phyloP scores from a whole-genome alignment of 2,329 filamentous ascomycete genomes.

The Emergomyces africanus region DNA sequence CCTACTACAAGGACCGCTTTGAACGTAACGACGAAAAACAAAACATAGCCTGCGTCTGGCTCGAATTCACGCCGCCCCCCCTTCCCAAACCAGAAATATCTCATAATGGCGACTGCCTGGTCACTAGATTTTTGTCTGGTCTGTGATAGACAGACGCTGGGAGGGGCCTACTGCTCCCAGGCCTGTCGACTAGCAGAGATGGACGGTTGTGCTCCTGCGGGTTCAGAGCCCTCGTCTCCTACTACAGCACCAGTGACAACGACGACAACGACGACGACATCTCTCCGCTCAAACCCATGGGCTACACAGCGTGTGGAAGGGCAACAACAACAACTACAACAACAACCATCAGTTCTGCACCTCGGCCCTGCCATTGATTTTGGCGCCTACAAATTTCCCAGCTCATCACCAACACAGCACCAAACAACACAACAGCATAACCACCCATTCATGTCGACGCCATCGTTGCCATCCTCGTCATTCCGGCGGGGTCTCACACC shows the following conservation, averaged over 20 bases:
- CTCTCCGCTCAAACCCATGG: constrained; percentile 11
- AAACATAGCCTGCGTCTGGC: background rate
- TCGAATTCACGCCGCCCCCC: too few relatives aligned
- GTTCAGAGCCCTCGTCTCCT: constrained; percentile 23
- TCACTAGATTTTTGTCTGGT: constrained; percentile 85
- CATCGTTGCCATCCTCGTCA: constrained; percentile 1
- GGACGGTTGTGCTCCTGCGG: constrained; percentile 50
- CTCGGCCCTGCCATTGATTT: constrained; percentile 68
- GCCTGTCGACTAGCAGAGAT: constrained; percentile 79
- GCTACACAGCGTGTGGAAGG: constrained; percentile 12
- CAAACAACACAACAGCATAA: background rate
- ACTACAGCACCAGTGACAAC: constrained; percentile 9
- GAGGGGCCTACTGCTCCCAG: constrained; percentile 82
- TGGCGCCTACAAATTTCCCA: constrained; percentile 42
- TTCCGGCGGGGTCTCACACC: constrained; percentile 22
- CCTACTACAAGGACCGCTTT: background rate
- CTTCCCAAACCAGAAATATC: background rate
- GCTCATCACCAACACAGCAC: constrained; percentile 17
- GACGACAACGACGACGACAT: constrained; percentile 6
- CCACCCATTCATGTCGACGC: constrained; percentile 17
- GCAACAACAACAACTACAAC: too few relatives aligned
- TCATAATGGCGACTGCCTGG: constrained; percentile 42
- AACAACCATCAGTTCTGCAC: constrained; percentile 46
- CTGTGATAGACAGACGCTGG: constrained; percentile 79
- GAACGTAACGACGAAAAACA: too few relatives aligned